These are phyloP conservation scores for Brassica carinata DNA, from an alignment of 345 rosid genomes.

Conservation along the genomic window DNA sequence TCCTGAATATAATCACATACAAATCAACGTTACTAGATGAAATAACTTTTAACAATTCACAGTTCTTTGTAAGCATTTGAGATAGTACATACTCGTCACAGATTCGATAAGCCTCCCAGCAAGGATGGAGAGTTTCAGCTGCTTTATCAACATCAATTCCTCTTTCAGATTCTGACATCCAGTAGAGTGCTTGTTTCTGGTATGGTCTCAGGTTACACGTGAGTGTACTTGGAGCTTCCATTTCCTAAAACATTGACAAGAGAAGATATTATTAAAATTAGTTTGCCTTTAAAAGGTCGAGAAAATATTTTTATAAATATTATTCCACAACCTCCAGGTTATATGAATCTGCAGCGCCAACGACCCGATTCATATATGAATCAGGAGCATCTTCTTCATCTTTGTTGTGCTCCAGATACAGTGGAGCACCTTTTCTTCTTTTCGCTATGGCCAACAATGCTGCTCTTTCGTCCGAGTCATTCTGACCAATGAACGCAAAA, in stretches of 20 bases:
- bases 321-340: conserved; percentile 50
- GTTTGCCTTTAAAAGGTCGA: not conserved
- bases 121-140: conserved; percentile 64
- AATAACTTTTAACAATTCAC: not conserved
- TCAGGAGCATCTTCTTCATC: conserved; percentile 61
- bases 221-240: conserved; percentile 65
- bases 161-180: conserved; percentile 68
- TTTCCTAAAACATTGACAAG: conserved; percentile 46
- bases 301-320: not conserved
- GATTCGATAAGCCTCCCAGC: conserved; percentile 68
- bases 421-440: conserved; percentile 49
- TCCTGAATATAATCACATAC: conserved; percentile 36
- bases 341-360: conserved; percentile 57
- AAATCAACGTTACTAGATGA: not conserved
- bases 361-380: conserved; percentile 54
- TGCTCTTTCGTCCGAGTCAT: conserved; percentile 40
- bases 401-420: conserved; percentile 39
- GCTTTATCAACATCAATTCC: conserved; percentile 59
- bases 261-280: not conserved
- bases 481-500: conserved; percentile 34
- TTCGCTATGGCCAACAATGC: conserved; percentile 45
- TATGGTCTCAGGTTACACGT: conserved; percentile 58
- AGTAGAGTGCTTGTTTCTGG: conserved; percentile 72
- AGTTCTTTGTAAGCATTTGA: not conserved
- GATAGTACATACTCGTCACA: conserved; percentile 57